phyloP scores from a whole-genome alignment of 371 early-diverging fungal species.

The Thermomucor indicae-seudaticae region DNA sequence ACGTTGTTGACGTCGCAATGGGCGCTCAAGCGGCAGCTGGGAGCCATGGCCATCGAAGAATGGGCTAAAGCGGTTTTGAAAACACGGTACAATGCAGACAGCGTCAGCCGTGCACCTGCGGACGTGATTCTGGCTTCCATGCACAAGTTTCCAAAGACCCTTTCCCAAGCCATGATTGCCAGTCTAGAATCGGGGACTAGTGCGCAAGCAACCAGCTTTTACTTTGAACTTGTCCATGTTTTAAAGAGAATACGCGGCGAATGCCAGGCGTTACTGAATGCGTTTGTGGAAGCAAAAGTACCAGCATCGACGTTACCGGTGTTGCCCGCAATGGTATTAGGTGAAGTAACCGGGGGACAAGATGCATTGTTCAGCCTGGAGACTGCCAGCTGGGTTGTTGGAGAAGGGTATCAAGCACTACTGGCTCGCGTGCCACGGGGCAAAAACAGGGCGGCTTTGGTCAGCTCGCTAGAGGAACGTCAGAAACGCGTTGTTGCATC shows the following conservation, averaged over 20 bases:
- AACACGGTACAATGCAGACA: conserved; percentile 38
- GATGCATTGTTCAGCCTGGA: conserved; percentile 61
- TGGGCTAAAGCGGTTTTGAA: conserved; percentile 61
- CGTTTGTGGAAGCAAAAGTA: conserved; percentile 55
- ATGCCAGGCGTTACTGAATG: conserved; percentile 65
- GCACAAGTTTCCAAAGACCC: conserved; percentile 44
- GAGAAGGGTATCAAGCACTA: conserved; percentile 46
- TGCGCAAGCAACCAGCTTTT: conserved; percentile 39
- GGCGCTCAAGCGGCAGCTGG: conserved; percentile 80
- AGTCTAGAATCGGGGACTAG: conserved; percentile 46
- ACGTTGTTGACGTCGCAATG: conserved; percentile 60
- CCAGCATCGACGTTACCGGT: conserved; percentile 44
- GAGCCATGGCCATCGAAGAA: conserved; percentile 80
- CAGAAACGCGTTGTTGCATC: conserved; percentile 62
- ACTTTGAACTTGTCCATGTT: conserved; percentile 67
- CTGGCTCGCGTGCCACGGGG: conserved; percentile 35
- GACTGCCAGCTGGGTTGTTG: conserved; percentile 51
- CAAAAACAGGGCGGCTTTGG: conserved; percentile 33
- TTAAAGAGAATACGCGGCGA: conserved; percentile 72
- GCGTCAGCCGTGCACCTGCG: conserved; percentile 40
- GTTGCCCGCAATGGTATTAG: conserved; percentile 55
- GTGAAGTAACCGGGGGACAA: conserved; percentile 38
- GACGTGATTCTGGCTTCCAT: conserved; percentile 31
- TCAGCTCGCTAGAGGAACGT: conserved; percentile 51
- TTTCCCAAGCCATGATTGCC: conserved; percentile 52